Conservation (phyloP, 2,329 filamentous ascomycete species). For the Ustulina deusta region DNA sequence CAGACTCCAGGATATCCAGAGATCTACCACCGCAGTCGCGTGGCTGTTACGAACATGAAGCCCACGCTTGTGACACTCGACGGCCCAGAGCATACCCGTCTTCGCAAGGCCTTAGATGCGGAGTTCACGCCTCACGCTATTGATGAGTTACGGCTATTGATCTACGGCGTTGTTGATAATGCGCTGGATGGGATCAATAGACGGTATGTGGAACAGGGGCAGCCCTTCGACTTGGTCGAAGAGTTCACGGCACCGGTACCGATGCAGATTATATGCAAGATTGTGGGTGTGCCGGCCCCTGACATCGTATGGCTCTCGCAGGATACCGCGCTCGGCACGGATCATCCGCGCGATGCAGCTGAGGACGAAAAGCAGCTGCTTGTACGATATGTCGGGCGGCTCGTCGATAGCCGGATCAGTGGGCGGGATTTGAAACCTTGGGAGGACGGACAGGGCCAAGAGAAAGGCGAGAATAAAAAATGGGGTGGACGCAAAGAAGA, state of each 20-base stretch:
- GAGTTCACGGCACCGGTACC: conserved; percentile 29
- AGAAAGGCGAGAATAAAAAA: neutral
- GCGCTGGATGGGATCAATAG: conserved; percentile 25
- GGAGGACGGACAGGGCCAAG: neutral
- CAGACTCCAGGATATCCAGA: conserved; percentile 31
- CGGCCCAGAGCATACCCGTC: conserved; percentile 21
- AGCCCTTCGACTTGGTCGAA: conserved; percentile 30
- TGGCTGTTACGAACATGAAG: conserved; percentile 5
- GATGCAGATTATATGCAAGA: conserved; percentile 30
- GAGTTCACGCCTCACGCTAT: conserved; percentile 29
- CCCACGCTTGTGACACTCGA: conserved; percentile 27
- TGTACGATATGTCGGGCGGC: conserved; percentile 16
- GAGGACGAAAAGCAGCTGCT: conserved; percentile 19
- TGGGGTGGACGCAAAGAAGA: neutral
- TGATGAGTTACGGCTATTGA: conserved; percentile 21
- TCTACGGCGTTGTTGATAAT: conserved; percentile 27
- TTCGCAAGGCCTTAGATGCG: conserved; percentile 24
- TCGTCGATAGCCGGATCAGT: conserved; percentile 16
- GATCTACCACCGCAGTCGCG: conserved; percentile 14
- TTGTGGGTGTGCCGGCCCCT: conserved; percentile 21
- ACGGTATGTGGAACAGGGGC: conserved; percentile 3
- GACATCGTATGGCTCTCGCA: conserved; percentile 29
- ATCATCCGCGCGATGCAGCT: conserved; percentile 10
- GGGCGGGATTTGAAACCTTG: neutral
- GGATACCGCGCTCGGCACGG: conserved; percentile 18